Conservation (phyloP, 768 basidiomycete genomes). For the Myochromella boudieri region DNA sequence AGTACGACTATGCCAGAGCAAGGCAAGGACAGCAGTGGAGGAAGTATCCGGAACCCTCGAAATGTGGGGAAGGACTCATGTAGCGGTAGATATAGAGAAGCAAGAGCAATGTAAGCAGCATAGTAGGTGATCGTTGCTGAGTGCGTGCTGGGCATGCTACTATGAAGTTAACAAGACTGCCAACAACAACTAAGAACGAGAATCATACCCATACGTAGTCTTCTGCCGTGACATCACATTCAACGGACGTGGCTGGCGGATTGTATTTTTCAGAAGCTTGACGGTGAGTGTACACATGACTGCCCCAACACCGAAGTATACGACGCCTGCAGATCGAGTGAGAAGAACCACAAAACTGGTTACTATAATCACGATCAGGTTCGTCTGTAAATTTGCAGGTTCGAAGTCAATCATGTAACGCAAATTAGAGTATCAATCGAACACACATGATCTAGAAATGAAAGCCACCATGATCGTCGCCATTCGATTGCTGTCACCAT, state of each 20-base stretch:
- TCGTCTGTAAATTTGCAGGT: slow-evolving; percentile 51
- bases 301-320: slow-evolving; percentile 61
- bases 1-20: slow-evolving; percentile 55
- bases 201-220: slow-evolving; percentile 64
- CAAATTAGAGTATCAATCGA: not conserved
- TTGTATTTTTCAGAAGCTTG: slow-evolving; percentile 57
- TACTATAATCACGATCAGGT: slow-evolving; percentile 50
- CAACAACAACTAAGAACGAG: not conserved
- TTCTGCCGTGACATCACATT: slow-evolving; percentile 40
- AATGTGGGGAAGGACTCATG: slow-evolving; percentile 52
- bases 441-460: slow-evolving; percentile 40
- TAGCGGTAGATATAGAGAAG: slow-evolving; percentile 55
- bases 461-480: slow-evolving; percentile 26
- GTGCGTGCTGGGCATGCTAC: slow-evolving; percentile 85
- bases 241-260: slow-evolving; percentile 66
- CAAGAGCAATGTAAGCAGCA: slow-evolving; percentile 58
- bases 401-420: too few species aligned
- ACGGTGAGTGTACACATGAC: slow-evolving; percentile 55
- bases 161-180: not conserved
- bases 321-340: slow-evolving; percentile 61
- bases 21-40: slow-evolving; percentile 48
- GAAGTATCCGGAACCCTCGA: slow-evolving; percentile 38
- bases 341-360: slow-evolving; percentile 52
- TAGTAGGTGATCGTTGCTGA: slow-evolving; percentile 68
- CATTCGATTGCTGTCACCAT: too few species aligned